These are phyloP conservation scores for Fusarium algeriense DNA, from an alignment of 2,329 filamentous ascomycete species.

Conservation along the genomic window DNA sequence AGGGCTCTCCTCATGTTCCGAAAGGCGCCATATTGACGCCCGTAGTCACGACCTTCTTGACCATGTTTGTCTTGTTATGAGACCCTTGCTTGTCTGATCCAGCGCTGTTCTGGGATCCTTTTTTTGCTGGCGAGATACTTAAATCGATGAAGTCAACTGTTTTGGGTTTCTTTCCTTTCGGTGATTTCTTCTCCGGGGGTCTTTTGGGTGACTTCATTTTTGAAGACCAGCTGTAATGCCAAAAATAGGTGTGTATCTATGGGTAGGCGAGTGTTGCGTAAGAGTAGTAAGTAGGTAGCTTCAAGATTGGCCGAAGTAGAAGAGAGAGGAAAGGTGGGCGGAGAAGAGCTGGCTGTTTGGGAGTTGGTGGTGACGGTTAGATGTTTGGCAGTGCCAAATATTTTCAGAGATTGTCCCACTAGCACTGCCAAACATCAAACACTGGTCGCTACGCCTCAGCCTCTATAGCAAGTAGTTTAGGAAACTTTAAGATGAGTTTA, in stretches of 20 bases:
- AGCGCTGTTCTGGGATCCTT: neutral
- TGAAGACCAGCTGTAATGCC: neutral
- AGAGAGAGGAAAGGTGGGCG: neutral
- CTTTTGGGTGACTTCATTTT: neutral
- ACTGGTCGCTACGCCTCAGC: rapidly evolving
- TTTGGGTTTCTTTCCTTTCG: neutral
- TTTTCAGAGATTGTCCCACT: neutral
- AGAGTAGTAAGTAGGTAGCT: neutral
- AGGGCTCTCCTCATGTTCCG: neutral
- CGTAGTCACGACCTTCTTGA: rapidly evolving
- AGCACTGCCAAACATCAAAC: rapidly evolving
- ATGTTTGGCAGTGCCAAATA: neutral
- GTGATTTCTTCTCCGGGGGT: rapidly evolving
- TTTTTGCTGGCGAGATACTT: too few species aligned
- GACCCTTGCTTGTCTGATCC: neutral
- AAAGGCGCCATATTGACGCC: rapidly evolving
- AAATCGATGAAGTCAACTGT: neutral
- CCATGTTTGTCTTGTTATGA: neutral
- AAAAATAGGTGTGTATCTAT: neutral
- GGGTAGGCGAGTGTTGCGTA: neutral
- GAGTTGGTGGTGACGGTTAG: neutral
- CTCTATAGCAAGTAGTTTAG: neutral
- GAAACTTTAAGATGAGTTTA: neutral
- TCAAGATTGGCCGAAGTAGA: neutral
- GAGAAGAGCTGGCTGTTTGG: neutral